Base-by-base conservation (phyloP, 768 basidiomycete species). In the Tremella yokohamensis region DNA sequence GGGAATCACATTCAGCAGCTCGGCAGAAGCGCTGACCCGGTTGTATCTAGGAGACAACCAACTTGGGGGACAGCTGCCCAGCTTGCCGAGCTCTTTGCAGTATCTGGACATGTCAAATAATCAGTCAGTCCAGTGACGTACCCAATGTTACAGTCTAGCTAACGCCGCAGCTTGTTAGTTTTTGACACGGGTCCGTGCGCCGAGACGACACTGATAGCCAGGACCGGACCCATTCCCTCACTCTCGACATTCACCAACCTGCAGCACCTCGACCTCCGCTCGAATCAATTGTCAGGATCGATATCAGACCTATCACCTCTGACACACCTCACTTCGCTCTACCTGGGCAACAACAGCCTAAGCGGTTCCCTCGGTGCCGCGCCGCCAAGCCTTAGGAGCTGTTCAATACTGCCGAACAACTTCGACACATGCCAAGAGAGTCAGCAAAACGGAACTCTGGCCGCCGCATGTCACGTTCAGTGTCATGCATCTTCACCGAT, bases 171-270 rank as follows among this genome's bases (percentile, higher is more conserved):
- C 4, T 15, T 45, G 42, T 45, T 8, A 45, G 42, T 45, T 15
- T 22, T 18, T 16, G 15, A 6, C 6, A 45, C 15, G n/a, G n/a
- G n/a, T 6, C 15, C 42, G 22, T 16, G n/a, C 24, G 12, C 11
- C 24, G 34, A 49, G 39, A 38, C 6, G 16, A 18, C 18, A 26
- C 45, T 18, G 20, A 44, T 18, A 16, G 6, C 16, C 44, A 64
- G 62, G 40, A 64, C 58, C 38, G 62, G 62, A 20, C 22, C 62
- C 1, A 18, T 64, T n/a, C 55, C 55, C 18, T 52, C 60, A 37
- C 20, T 60, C n/a, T 53, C 55, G 0, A 18, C 37, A 19, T 49
- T 57, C 4, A 37, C 51, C 15, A 60, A 57, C 19, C 51, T 64
- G 20, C 50, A 56, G 7, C 47, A 54, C 19, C 40, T 64, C 16